Conservation (phyloP, 441 rosid species). For the Aquilaria agallochum region DNA sequence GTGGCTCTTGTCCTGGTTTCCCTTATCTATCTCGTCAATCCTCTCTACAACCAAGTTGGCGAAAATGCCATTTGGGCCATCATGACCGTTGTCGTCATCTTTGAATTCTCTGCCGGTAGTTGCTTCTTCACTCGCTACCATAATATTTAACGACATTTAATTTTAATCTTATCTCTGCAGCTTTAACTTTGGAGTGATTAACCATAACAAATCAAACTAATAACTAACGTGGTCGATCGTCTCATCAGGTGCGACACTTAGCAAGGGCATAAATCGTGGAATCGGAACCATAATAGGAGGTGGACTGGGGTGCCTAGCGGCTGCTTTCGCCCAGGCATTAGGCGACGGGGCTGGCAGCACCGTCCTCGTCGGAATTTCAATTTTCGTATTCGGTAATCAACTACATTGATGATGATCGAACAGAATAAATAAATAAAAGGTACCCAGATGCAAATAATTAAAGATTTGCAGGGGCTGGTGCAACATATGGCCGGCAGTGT, state of each 20-base stretch:
- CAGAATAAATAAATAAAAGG: not conserved
- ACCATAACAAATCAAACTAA: not conserved
- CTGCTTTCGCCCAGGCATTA: constrained; percentile 39
- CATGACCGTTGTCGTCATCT: constrained; percentile 69
- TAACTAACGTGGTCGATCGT: not conserved
- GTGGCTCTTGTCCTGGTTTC: constrained; percentile 56
- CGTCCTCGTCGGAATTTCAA: constrained; percentile 41
- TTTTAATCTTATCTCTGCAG: not conserved
- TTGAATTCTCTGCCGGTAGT: constrained; percentile 63
- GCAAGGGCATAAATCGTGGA: constrained; percentile 80
- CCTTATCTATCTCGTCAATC: constrained; percentile 50
- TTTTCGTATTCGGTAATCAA: constrained; percentile 52
- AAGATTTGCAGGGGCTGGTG: constrained; percentile 44
- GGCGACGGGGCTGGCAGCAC: constrained; percentile 40
- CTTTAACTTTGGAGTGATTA: not conserved
- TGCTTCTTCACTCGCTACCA: not conserved
- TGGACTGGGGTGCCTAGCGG: constrained; percentile 60
- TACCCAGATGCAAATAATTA: not conserved
- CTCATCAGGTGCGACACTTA: constrained; percentile 63
- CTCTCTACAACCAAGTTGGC: constrained; percentile 46
- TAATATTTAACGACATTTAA: not conserved
- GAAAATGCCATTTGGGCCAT: constrained; percentile 82
- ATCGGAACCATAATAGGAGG: constrained; percentile 77
- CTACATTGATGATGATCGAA: not conserved
- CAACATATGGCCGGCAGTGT: constrained; percentile 50